Evolutionary conservation across 805 yeast species (phyloP), one percentile per base, ranked within the genome.

Genomic region (Tetrapisispora namnaoensis): DNA sequence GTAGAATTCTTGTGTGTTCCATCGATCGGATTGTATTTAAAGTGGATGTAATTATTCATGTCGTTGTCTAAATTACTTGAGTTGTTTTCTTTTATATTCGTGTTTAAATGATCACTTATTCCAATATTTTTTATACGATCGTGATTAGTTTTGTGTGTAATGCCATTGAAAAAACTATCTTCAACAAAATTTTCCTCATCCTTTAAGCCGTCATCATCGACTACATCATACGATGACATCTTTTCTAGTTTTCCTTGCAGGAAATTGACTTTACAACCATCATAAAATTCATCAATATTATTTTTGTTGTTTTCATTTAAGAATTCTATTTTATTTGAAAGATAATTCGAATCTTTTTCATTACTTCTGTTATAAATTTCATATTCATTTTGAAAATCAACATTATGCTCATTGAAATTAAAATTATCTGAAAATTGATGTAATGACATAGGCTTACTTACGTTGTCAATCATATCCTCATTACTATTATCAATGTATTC

Each of bases 11-110:
- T 34, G 3, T 34, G 39, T 22, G 21, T 50, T 21, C 16, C 21
- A 10, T 44, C 44, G 28, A 32, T 40, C 22, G 38, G 18, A 9
- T 37, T n/a, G 24, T 30, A 42, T 16, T 44, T 45, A 24, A 45
- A 44, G 28, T 48, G 47, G n/a, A 39, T 42, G 34, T 47, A 47
- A 34, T 47, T 42, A 11, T 43, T 42, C 21, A 43, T 24, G n/a
- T 37, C 38, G 21, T 14, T 38, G 3, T 48, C 30, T 16, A 32
- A 37, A 27, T 45, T 39, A 17, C 18, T 27, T 22, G 28, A 14
- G 11, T 13, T n/a, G 20, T 45, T 38, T 21, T 45, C 39, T 35
- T 38, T 16, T 10, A 22, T 21, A 20, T 24, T 37, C 8, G 38
- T 37, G 6, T 37, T 21, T 5, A 24, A 8, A 24, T 24, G 4